A percentile compares a stretch with the other conserved stretches of the same genome.
Evolutionary conservation across 2,329 filamentous ascomycete genomes (phyloP).

Genomic region (Hymenoscyphus fraxineus): DNA sequence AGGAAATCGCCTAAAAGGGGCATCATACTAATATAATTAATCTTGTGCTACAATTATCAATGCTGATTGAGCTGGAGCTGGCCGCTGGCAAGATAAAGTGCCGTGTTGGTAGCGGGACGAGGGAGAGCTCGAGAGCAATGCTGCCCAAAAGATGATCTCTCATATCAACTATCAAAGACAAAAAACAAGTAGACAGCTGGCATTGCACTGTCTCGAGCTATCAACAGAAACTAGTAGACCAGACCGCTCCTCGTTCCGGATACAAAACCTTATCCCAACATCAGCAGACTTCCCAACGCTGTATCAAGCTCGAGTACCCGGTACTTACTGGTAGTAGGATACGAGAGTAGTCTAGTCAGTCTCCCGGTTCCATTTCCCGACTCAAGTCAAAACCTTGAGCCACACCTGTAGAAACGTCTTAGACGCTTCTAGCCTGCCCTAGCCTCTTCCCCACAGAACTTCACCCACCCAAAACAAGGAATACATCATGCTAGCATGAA

Average conservation of each 20-base stretch:
- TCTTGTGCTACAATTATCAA: not conserved
- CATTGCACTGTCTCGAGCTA: not conserved
- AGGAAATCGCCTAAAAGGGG: not conserved
- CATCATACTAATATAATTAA: not conserved
- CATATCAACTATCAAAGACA: not conserved
- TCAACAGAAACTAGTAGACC: not conserved
- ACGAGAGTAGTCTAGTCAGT: too few relatives aligned
- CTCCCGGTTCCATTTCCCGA: too few relatives aligned
- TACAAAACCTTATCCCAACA: not conserved
- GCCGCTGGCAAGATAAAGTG: not conserved
- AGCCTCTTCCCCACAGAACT: not conserved
- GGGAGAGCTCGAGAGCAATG: not conserved
- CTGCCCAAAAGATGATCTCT: slow-evolving; percentile 3
- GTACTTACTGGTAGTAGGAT: too few relatives aligned
- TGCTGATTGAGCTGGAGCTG: not conserved
- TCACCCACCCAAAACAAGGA: not conserved
- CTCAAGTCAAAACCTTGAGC: not conserved
- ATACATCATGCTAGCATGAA: not conserved
- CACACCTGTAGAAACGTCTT: not conserved
- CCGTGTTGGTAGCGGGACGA: not conserved
- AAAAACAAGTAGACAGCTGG: not conserved
- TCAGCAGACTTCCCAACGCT: not conserved
- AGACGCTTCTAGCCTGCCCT: not conserved
- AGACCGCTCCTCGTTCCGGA: not conserved
- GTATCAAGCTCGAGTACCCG: too few relatives aligned